Conservation (phyloP, 2,329 filamentous ascomycete genomes). For the Aquanectria penicillioides region DNA sequence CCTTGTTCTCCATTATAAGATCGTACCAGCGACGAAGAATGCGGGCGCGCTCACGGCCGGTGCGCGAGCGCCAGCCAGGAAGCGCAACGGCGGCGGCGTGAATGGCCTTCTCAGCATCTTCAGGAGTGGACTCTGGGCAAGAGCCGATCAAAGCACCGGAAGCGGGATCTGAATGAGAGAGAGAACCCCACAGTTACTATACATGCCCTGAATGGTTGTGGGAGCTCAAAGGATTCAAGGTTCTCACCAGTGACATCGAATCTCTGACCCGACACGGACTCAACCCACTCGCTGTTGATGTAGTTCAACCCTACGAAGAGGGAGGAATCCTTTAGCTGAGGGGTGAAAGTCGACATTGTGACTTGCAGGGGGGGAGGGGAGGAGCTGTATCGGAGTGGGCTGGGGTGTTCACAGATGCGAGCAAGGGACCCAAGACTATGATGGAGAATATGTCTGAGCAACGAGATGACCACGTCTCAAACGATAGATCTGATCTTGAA, state of each 20-base stretch:
- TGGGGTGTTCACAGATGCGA: background rate
- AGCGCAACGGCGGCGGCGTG: conserved; percentile 72
- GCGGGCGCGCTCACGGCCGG: conserved; percentile 65
- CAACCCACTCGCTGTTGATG: conserved; percentile 78
- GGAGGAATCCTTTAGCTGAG: conserved; percentile 63
- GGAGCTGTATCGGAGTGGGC: too few species aligned
- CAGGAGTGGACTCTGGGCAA: conserved; percentile 73
- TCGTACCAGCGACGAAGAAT: conserved; percentile 71
- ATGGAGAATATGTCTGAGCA: background rate
- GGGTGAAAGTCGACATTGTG: conserved; percentile 15
- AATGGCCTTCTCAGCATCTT: conserved; percentile 75
- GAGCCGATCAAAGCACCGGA: conserved; percentile 73
- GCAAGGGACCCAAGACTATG: too few species aligned
- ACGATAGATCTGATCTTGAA: too few species aligned
- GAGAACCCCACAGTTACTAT: too few species aligned
- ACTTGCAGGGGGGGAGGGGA: too few species aligned
- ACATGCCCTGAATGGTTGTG: too few species aligned
- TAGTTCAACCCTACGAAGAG: conserved; percentile 71
- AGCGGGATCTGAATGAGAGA: conserved; percentile 64
- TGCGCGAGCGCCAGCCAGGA: conserved; percentile 63
- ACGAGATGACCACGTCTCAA: too few species aligned
- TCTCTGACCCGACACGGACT: conserved; percentile 73
- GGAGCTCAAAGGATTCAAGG: too few species aligned
- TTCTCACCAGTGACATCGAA: conserved; percentile 65
- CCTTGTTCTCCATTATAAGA: conserved; percentile 69